A percentile compares a stretch with the other conserved stretches of the same genome.
Conservation (phyloP, 2,329 filamentous ascomycete genomes). For the Hymenoscyphus infarciens region DNA sequence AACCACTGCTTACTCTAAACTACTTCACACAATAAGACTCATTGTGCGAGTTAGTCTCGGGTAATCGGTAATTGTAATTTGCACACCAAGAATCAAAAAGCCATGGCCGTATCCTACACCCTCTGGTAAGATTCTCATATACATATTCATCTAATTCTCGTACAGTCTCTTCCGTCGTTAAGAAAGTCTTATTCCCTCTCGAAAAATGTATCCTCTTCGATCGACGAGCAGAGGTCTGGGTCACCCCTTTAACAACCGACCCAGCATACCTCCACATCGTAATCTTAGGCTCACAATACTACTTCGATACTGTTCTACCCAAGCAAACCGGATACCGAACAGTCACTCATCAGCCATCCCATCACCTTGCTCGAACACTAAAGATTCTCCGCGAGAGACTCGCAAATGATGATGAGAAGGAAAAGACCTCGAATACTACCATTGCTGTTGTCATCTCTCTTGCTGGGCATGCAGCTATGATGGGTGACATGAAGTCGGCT, state of each 20-base stretch:
- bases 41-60: too few species aligned
- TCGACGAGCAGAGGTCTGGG: constrained; percentile 27
- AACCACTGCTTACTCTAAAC: too few species aligned
- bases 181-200: background rate
- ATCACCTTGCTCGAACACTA: background rate
- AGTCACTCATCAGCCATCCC: constrained; percentile 18
- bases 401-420: background rate
- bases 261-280: constrained; percentile 38
- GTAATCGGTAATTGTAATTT: too few species aligned
- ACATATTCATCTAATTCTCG: background rate
- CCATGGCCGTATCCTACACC: too few species aligned
- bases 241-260: constrained; percentile 36
- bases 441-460: constrained; percentile 35
- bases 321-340: constrained; percentile 22
- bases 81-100: too few species aligned
- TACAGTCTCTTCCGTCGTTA: background rate
- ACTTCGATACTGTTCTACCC: constrained; percentile 30
- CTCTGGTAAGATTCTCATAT: too few species aligned
- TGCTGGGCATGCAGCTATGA: constrained; percentile 33
- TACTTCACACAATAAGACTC: too few species aligned
- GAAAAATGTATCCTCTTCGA: background rate
- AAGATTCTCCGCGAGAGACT: background rate
- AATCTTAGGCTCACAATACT: constrained; percentile 36
- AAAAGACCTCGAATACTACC: constrained; percentile 34
- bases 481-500: constrained; percentile 32